Evolutionary conservation across 768 basidiomycete species (phyloP), one percentile per base, ranked within the genome.

Genomic region (Lentinula sp.): DNA sequence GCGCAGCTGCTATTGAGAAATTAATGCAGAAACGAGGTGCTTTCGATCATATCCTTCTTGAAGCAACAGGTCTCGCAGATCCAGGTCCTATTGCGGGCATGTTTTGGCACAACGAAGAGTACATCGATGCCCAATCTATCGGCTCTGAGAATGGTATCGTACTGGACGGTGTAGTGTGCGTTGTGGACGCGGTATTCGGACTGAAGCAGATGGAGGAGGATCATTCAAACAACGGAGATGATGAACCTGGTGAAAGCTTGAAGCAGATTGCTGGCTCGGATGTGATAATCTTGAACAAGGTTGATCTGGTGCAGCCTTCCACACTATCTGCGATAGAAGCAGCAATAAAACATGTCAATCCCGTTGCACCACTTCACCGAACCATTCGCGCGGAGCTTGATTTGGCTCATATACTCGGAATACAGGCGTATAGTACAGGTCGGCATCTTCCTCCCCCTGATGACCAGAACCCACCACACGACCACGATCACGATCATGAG

Each of bases 251-350:
- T 10, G 55, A 56, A 56, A 56, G 55, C 10, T 28, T 95, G 67
- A 97, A 95, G 57, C 97, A 99, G 78, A 88, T 98, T 51, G 96
- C 93, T 1, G 88, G 87, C 41, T 87, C 96, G 28, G 97, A 99
- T 68, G 88, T 96, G 28, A 81, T 98, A 41, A 73, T 99, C 32
- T 75, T 99, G 33, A 99, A 99, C 79, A 99, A 99, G 77, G 77
- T 79, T 32, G 96, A 98, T 67, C 77, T 98, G 8, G 86, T 85
- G 1, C 68, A 80, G 0, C 62, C 79, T 1, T 71, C 75, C 5
- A 74, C 76, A 20, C 67, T 91, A 1, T 57, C 63, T 1, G 68
- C 74, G 3, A 83, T 85, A 12, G 87, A 91, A 69, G 68, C 66
- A n/a, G 72, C 82, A 20, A 85, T 99, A 42, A 81, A 78, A n/a